These are phyloP conservation scores for Saccharomyces pastorianus DNA, from an alignment of 1,139 yeast species.

Conservation along the genomic window DNA sequence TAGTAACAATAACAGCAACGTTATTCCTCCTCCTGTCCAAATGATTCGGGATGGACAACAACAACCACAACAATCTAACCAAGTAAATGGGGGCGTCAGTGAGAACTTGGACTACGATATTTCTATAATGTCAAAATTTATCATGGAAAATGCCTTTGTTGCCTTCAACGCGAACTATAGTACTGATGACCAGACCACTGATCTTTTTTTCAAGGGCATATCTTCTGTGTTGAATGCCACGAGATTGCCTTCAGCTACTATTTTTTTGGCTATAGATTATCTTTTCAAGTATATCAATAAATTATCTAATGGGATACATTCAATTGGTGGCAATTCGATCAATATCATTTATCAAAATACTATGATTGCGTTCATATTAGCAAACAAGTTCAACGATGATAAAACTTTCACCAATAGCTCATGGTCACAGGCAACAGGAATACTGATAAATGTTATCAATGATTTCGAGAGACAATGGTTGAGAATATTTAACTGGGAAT, in stretches of 20 bases:
- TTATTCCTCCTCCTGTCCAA: neutral
- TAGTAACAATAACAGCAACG: neutral
- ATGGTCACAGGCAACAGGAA: slow-evolving; percentile 92
- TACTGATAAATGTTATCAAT: slow-evolving; percentile 54
- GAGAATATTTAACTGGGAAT: slow-evolving; percentile 31
- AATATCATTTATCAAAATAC: slow-evolving; percentile 53
- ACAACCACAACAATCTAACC: slow-evolving; percentile 16
- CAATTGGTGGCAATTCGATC: slow-evolving; percentile 30
- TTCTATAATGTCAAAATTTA: slow-evolving; percentile 66
- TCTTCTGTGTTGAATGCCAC: slow-evolving; percentile 79
- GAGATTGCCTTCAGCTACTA: slow-evolving; percentile 73
- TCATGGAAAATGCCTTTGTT: slow-evolving; percentile 45
- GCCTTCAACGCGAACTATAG: slow-evolving; percentile 34
- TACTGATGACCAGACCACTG: slow-evolving; percentile 34
- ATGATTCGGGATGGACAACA: slow-evolving; percentile 3
- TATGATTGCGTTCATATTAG: slow-evolving; percentile 66
- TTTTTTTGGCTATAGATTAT: slow-evolving; percentile 71
- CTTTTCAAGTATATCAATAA: slow-evolving; percentile 39
- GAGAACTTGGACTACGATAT: slow-evolving; percentile 73
- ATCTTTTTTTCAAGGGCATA: slow-evolving; percentile 52
- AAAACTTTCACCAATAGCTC: slow-evolving; percentile 91
- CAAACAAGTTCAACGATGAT: slow-evolving; percentile 93
- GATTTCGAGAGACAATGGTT: slow-evolving; percentile 71
- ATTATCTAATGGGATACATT: slow-evolving; percentile 30
- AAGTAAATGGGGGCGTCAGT: slow-evolving; percentile 64